Evolutionary conservation across 1,284 basidiomycete species (phyloP), one percentile per base, ranked within the genome.

Genomic region (Somion occarium): DNA sequence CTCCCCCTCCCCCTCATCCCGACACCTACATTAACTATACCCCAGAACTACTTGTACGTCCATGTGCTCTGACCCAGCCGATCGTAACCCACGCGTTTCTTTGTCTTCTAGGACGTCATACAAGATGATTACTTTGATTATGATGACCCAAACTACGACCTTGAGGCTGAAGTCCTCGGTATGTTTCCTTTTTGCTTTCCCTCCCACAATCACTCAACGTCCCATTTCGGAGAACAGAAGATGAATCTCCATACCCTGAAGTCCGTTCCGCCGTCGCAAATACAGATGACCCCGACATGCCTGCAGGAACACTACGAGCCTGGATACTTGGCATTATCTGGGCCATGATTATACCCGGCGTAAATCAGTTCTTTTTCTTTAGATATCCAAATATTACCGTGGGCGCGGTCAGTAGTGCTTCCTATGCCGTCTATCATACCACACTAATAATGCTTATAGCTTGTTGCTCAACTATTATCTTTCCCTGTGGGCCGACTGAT

Each of bases 341-440:
- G 68, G 73, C 73, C 15, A 70, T 75, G 59, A 38, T 85, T 56
- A 72, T 73, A 42, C 62, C 60, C 13, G 77, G 54, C 3, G 20
- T 55, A 47, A 80, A 81, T 54, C 78, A 80, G 57, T 83, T 83
- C 63, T 82, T 82, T 59, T 80, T 73, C 64, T 82, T 84, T 64
- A 75, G 83, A 2, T 83, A 79, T 54, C 82, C 82, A 2, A 76
- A 79, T 0, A 75, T 85, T 39, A 59, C 59, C n/a, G 53, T 67
- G 41, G 59, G 59, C 5, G 50, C 53, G 23, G 63, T 63, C 37
- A 15, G 59, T 59, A 4, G 23, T 22, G 19, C 2, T 12, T 43
- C 30, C 13, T 20, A 25, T 50, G 18, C 45, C 38, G 22, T 24
- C 5, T 26, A n/a, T n/a, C n/a, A n/a, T n/a, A n/a, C n/a, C n/a